phyloP scores from a whole-genome alignment of 805 yeast genomes.

The Sporopachydermia lactativora region DNA sequence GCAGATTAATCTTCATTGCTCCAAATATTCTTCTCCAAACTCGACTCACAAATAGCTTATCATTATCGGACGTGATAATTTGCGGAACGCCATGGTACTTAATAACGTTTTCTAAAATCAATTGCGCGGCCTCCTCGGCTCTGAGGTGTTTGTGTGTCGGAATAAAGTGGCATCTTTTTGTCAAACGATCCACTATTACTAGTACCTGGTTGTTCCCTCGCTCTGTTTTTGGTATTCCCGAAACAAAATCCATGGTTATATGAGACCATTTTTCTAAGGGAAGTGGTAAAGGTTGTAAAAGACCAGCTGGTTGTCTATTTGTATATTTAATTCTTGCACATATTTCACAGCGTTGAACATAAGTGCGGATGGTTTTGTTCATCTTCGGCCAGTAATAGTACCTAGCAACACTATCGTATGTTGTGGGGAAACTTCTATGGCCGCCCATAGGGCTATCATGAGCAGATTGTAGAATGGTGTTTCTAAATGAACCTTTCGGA shows the following conservation, averaged over 20 bases:
- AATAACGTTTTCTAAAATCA: conserved; percentile 7
- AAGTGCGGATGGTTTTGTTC: too few species aligned
- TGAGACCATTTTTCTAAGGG: conserved; percentile 7
- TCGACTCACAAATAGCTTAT: conserved; percentile 6
- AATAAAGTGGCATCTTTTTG: conserved; percentile 12
- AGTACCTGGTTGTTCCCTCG: conserved; percentile 7
- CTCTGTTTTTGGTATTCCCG: conserved; percentile 7
- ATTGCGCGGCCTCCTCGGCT: conserved; percentile 5
- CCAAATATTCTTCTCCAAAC: conserved; percentile 9
- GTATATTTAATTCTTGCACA: conserved; percentile 4
- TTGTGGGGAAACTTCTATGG: conserved; percentile 4
- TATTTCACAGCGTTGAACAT: too few species aligned
- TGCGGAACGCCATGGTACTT: conserved; percentile 11
- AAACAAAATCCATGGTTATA: conserved; percentile 10
- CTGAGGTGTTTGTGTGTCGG: conserved; percentile 5
- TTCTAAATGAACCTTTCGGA: too few species aligned
- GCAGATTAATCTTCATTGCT: conserved; percentile 4
- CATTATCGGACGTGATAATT: conserved; percentile 10
- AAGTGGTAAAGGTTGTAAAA: conserved; percentile 7
- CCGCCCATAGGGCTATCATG: conserved; percentile 4
- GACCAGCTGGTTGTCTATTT: not conserved
- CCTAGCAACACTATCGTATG: conserved; percentile 2
- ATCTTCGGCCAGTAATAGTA: conserved; percentile 4
- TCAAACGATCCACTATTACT: conserved; percentile 12
- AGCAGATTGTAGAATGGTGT: too few species aligned